Evolutionary conservation across 2,329 filamentous ascomycete species (phyloP), one percentile per base, ranked within the genome.

Genomic region (Westerdykella ornata): DNA sequence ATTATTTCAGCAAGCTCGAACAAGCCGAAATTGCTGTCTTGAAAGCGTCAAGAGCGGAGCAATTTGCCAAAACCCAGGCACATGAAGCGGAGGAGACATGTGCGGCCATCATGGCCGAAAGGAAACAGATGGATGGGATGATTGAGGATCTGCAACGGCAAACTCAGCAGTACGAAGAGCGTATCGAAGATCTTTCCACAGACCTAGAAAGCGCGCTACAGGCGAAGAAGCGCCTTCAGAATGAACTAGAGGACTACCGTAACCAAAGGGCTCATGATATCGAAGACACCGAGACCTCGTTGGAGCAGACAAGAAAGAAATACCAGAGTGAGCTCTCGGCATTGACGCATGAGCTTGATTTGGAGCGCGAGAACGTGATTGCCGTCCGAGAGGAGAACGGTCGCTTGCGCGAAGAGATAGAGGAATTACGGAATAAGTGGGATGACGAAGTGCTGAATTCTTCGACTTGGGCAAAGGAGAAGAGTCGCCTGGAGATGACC

Each of bases 381-480:
- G 76, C 90, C 76, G 77, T 88, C 17, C 74, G 92, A 53, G 80
- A 85, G 28, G 89, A 96, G 66, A 94, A 90, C 49, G 78, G 84
- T 13, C 82, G 88, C 34, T 76, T 98, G 39, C 84, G 90, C n/a
- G 90, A 97, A 62, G 92, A 98, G 67, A 80, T 97, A 17, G 92
- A 98, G 56, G 88, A 95, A 56, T 76, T 97, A 44, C 82, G 92
- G 51, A 88, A 83, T 53, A 97, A 97, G 70, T 97, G 92, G 90
- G 92, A 98, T 58, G 88, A 97, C 56, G 90, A 98, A 68, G 88
- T 97, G 9, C 79, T 97, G 54, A 97, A 97, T 69, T 94, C 88
- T 67, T 94, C 88, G 13, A 95, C 90, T 1, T 97, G 92, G 89
- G 89, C 89, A 11, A 98, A 98, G 71, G 90, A 98, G 70, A 97